Evolutionary conservation across 495 filamentous ascomycete species (phyloP).

Genomic region (Wilcoxina mikolae): DNA sequence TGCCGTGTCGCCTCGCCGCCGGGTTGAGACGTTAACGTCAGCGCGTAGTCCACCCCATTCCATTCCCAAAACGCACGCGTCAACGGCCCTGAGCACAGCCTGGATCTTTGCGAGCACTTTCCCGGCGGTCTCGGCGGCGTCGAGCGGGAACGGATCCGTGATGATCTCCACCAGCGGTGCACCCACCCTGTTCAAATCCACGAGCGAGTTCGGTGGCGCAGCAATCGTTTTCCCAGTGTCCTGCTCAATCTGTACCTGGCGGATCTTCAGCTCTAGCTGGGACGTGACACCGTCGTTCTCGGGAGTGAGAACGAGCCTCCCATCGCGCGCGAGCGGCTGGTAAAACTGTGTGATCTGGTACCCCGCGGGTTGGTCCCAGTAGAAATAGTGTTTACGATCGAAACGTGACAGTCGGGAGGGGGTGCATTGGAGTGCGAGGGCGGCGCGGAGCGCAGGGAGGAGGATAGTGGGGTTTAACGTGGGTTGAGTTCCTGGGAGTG

Average conservation of each 20-base stretch:
- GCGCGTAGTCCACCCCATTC: constrained; percentile 79
- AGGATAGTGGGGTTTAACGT: constrained; percentile 66
- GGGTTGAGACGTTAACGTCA: constrained; percentile 89
- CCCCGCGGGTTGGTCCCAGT: constrained; percentile 88
- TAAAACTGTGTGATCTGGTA: constrained; percentile 98
- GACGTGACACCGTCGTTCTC: constrained; percentile 58
- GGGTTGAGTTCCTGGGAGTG: constrained; percentile 79
- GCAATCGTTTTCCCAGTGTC: constrained; percentile 90
- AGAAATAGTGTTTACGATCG: constrained; percentile 97
- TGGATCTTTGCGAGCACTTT: constrained; percentile 83
- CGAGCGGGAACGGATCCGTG: constrained; percentile 46
- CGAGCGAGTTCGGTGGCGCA: constrained; percentile 51
- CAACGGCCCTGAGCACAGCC: constrained; percentile 58
- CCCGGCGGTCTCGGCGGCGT: constrained; percentile 53
- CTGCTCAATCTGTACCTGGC: constrained; percentile 92
- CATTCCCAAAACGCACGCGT: constrained; percentile 80
- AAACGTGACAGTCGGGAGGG: constrained; percentile 64
- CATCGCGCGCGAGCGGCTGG: constrained; percentile 69
- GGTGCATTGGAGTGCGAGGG: constrained; percentile 65
- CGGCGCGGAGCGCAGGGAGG: constrained; percentile 77
- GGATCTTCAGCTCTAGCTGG: constrained; percentile 60
- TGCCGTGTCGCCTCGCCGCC: constrained; percentile 40
- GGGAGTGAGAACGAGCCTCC: constrained; percentile 50
- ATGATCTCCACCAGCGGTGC: constrained; percentile 91
- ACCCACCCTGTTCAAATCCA: constrained; percentile 90